phyloP scores from a whole-genome alignment of 23 red algal species.

The Gracilaria caudata region DNA sequence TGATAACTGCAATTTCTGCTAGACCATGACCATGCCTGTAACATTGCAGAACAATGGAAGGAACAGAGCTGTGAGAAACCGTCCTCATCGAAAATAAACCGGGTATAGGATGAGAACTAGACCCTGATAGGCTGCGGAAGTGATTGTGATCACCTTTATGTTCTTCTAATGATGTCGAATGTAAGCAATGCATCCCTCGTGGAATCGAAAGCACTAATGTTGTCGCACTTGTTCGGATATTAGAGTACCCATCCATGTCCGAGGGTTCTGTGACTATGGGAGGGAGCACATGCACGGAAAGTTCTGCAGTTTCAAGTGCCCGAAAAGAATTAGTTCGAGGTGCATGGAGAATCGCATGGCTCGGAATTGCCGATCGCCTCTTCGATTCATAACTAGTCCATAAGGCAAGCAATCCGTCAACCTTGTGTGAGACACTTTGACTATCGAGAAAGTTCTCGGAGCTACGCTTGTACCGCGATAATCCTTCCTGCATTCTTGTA shows the following conservation, averaged over 20 bases:
- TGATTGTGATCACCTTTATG: background rate
- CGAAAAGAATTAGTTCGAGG: background rate
- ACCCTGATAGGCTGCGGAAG: background rate
- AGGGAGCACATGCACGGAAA: background rate
- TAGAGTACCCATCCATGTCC: conserved; percentile 1
- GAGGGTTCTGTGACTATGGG: background rate
- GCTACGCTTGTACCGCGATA: background rate
- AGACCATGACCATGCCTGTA: background rate
- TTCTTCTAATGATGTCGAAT: background rate
- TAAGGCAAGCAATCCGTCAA: conserved; percentile 6
- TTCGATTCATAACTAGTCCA: conserved; percentile 10
- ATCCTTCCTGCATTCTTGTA: conserved; percentile 30
- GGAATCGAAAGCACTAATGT: background rate
- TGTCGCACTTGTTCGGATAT: background rate
- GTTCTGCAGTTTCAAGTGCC: background rate
- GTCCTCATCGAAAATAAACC: conserved; percentile 3
- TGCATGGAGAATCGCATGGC: background rate
- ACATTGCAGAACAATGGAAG: background rate
- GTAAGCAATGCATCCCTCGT: background rate
- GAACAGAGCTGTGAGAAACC: background rate
- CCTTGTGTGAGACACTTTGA: background rate
- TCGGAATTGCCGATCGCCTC: background rate
- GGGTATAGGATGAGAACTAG: background rate
- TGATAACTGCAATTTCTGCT: background rate
- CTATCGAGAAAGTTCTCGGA: background rate